Evolutionary conservation across 192 early-diverging fungal genomes (phyloP), one percentile per base, ranked within the genome.

Genomic region (Coemansia sp.): DNA sequence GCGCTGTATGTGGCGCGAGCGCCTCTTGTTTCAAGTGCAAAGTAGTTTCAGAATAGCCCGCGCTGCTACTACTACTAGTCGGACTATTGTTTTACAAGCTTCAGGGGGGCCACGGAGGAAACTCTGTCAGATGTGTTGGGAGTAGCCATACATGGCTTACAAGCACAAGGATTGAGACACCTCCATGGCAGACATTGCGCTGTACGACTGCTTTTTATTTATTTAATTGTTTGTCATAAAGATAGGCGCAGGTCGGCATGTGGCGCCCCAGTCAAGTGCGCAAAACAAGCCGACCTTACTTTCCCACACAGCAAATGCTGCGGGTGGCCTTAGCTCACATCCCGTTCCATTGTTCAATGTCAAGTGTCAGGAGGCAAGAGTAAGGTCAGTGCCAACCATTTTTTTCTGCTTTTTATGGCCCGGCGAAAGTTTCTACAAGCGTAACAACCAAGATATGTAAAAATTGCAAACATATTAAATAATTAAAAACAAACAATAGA

Each of bases 261-360:
- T 48, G 46, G 46, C 46, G 19, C 19, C 19, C 19, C 46, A 48
- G 46, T 48, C 46, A 48, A 48, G 46, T 48, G 46, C 46, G n/a
- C 46, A 23, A 48, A 48, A 48, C 46, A 48, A 48, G 46, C 46
- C n/a, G 46, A 48, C 46, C 46, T 48, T 48, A 48, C 46, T 48
- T 48, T 48, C 46, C 46, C 46, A 48, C 46, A 48, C 7, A 23
- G 46, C 46, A 48, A 21, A 21, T 48, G 46, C 46, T 21, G 46
- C 23, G 46, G 46, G 46, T 48, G 46, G 46, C 46, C 46, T 21
- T 48, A 48, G 46, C 46, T 48, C 46, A 21, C 42, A 34, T 17
- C 15, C 42, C 42, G 17, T 44, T 44, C 15, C 19, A 48, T 48
- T 48, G n/a, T 48, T 15, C 8, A 34, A 34, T 34, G 34, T 41